Conservation (phyloP, 75 land plant genomes). For the Chamaecyparis obtusa region DNA sequence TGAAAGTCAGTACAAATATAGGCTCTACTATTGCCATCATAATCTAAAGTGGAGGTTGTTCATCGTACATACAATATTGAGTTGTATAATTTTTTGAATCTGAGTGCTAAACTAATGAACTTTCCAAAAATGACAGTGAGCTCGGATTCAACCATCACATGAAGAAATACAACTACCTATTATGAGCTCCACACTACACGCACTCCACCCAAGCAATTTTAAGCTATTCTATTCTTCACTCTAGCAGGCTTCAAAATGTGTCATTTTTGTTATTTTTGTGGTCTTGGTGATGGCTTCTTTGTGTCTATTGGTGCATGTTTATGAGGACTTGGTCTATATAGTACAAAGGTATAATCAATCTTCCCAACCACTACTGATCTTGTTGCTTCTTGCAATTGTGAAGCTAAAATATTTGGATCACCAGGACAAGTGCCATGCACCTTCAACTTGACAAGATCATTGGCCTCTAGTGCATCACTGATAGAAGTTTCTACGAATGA, state of each 20-base stretch:
- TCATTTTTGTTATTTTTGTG: slow-evolving; percentile 11
- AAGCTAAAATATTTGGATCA: slow-evolving; percentile 51
- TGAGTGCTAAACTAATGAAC: background rate
- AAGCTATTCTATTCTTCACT: background rate
- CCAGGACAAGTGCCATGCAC: slow-evolving; percentile 66
- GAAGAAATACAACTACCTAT: background rate
- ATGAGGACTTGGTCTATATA: slow-evolving; percentile 68
- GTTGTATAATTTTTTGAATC: background rate
- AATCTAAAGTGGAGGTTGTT: background rate
- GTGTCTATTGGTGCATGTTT: slow-evolving; percentile 48
- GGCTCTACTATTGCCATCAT: background rate
- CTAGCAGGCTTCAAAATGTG: background rate
- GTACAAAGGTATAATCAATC: slow-evolving; percentile 66
- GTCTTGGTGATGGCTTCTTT: slow-evolving; percentile 17
- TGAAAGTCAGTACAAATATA: background rate
- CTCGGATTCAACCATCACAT: background rate
- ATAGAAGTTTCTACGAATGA: no score
- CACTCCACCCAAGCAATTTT: background rate
- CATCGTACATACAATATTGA: background rate
- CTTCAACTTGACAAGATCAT: no score
- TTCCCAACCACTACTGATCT: slow-evolving; percentile 69
- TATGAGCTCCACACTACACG: background rate
- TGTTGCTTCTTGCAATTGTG: slow-evolving; percentile 55
- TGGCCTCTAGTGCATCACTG: no score
- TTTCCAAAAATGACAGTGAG: no score